These are phyloP conservation scores for Phytophthora agathidicida DNA, from an alignment of 352 stramenopile species.

Conservation along the genomic window DNA sequence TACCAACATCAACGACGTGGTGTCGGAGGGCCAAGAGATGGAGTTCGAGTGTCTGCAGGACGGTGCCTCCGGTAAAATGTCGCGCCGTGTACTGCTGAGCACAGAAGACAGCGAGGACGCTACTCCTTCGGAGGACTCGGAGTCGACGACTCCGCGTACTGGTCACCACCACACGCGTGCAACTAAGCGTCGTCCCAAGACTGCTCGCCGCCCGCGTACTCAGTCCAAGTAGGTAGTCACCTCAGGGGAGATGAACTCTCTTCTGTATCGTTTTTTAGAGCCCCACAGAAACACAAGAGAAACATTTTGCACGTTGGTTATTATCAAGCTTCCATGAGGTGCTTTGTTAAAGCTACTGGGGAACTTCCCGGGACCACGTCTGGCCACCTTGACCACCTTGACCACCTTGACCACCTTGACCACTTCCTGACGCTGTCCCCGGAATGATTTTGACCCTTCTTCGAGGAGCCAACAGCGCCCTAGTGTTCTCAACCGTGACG, in stretches of 20 bases:
- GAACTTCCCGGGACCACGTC: too few species aligned
- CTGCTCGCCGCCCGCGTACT: constrained; percentile 31
- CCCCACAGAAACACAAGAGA: constrained; percentile 11
- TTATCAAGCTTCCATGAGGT: constrained; percentile 4
- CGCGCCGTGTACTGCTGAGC: constrained; percentile 57
- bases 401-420: too few species aligned
- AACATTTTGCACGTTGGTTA: constrained; percentile 15
- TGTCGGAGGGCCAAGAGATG: constrained; percentile 77
- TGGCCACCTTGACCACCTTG: too few species aligned
- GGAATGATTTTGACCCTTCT: too few species aligned
- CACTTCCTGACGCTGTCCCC: too few species aligned
- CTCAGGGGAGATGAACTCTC: constrained; percentile 1
- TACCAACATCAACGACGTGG: constrained; percentile 62
- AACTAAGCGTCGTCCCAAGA: constrained; percentile 40
- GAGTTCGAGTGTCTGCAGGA: constrained; percentile 85
- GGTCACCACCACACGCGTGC: constrained; percentile 31
- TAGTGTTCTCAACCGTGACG: too few species aligned
- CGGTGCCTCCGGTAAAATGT: constrained; percentile 84
- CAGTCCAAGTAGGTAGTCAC: constrained; percentile 36
- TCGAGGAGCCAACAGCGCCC: too few species aligned
- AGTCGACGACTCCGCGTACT: constrained; percentile 3
- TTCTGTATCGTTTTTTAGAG: constrained; percentile 27
- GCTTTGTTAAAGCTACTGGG: too few species aligned
- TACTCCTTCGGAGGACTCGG: constrained; percentile 6
- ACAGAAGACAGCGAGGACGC: constrained; percentile 14